These are phyloP conservation scores for Microcera coccophila DNA, from an alignment of 2,329 filamentous ascomycete genomes.

Conservation along the genomic window DNA sequence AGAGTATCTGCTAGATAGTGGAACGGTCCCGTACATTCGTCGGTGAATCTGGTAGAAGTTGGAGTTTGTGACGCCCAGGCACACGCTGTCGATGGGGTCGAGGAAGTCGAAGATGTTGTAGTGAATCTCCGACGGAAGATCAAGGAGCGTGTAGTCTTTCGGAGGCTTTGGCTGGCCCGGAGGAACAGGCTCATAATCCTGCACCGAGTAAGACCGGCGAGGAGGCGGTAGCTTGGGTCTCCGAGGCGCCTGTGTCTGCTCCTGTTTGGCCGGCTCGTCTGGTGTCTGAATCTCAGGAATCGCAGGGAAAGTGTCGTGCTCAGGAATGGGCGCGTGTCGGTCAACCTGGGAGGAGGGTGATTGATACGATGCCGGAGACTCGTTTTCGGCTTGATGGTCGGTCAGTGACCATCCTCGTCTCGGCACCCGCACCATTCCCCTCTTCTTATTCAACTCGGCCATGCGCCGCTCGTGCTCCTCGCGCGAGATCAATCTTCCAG, in stretches of 20 bases:
- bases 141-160: slow-evolving; percentile 43
- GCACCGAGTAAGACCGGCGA: slow-evolving; percentile 58
- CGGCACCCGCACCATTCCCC: slow-evolving; percentile 36
- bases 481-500: slow-evolving; percentile 30
- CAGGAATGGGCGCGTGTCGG: slow-evolving; percentile 33
- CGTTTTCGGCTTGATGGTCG: slow-evolving; percentile 38
- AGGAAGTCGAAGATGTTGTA: slow-evolving; percentile 59
- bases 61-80: slow-evolving; percentile 55
- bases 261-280: slow-evolving; percentile 13
- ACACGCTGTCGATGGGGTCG: slow-evolving; percentile 61
- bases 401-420: slow-evolving; percentile 46
- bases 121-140: slow-evolving; percentile 58
- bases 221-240: slow-evolving; percentile 43
- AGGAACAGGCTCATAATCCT: slow-evolving; percentile 50
- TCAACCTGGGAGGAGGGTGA: slow-evolving; percentile 22
- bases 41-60: slow-evolving; percentile 58
- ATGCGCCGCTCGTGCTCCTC: slow-evolving; percentile 41
- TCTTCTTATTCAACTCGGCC: slow-evolving; percentile 37
- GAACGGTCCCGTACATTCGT: slow-evolving; percentile 52
- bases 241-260: slow-evolving; percentile 23
- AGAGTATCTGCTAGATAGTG: slow-evolving; percentile 52
- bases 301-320: slow-evolving; percentile 25
- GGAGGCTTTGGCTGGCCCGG: slow-evolving; percentile 47
- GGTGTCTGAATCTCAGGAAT: slow-evolving; percentile 13
- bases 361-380: slow-evolving; percentile 19